Evolutionary conservation across 371 early-diverging fungal species (phyloP), one percentile per base, ranked within the genome.

Genomic region (Mortierella sp.): DNA sequence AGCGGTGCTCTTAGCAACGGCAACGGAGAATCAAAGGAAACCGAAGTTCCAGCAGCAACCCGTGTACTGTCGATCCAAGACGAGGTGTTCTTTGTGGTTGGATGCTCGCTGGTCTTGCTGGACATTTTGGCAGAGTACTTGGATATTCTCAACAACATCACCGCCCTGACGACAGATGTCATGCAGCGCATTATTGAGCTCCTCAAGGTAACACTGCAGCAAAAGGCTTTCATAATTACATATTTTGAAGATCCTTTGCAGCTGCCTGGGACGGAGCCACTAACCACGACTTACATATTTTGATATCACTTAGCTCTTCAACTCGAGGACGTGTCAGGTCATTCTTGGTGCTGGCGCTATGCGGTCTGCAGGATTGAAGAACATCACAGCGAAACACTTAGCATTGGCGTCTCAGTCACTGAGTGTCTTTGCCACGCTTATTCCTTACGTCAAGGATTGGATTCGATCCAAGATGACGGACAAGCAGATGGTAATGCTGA

Each of bases 291-390:
- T 26, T 28, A 34, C n/a, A 8, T n/a, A 1, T 11, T 54, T 54
- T 7, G 42, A 24, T 14, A 26, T 0, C 42, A n/a, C 72, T 21
- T 74, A 96, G 96, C 80, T 96, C 19, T 97, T 97, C 89, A 99
- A 99, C 84, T 96, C 97, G 6, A 89, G 96, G 73, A 93, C 95
- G 6, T 98, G 98, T 88, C 98, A 98, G 89, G 96, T 97, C 7
- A 97, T 99, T 84, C 90, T 99, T 19, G 99, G 98, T 2, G 98
- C 98, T 2, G 99, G 98, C 1, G 99, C 99, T 0, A 95, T 97
- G 93, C 92, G 94, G 42, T 97, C 98, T 10, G 98, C 98, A 8
- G 99, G 98, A 7, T 88, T 99, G 50, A 97, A 97, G 79, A 97
- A 96, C 80, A 99, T 99, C 45, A 96, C 97, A 3, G 98, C 99